A percentile compares a stretch with the other conserved stretches of the same genome.
phyloP scores from a whole-genome alignment of 306 rosid genomes.

The Cotoneaster glaucophyllus region DNA sequence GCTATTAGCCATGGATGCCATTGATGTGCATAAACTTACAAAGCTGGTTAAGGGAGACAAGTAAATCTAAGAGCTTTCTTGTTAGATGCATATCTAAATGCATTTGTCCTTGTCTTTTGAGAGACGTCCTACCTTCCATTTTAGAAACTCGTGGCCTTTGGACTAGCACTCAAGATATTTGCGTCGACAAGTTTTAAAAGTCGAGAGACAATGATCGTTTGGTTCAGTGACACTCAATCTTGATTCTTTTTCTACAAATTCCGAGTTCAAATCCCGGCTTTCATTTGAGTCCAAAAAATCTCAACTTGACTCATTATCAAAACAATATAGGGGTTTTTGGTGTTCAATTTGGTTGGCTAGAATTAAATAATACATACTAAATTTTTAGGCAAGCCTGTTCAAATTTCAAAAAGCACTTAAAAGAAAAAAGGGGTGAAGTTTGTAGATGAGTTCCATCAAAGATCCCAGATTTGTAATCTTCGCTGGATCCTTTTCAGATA shows the following conservation, averaged over 20 bases:
- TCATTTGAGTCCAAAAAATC: background rate
- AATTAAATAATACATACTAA: too few species aligned
- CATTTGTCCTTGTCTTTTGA: background rate
- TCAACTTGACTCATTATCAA: background rate
- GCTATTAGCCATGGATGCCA: background rate
- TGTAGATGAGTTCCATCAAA: background rate
- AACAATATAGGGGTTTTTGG: background rate
- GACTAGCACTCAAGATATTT: background rate
- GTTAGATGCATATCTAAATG: slow-evolving; percentile 10
- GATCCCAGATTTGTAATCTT: background rate
- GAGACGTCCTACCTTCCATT: background rate
- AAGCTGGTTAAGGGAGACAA: background rate
- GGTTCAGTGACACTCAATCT: background rate
- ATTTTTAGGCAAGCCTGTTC: background rate
- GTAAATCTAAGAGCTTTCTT: background rate
- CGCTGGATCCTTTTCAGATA: background rate
- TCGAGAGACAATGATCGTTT: background rate
- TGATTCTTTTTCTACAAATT: too few species aligned
- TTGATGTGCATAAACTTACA: background rate
- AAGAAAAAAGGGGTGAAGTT: background rate
- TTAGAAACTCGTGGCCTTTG: background rate
- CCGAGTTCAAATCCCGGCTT: background rate
- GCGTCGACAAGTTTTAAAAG: background rate
- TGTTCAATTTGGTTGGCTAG: background rate
- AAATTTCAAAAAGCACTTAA: background rate